Evolutionary conservation across 805 yeast genomes (phyloP), one percentile per base, ranked within the genome.

Genomic region (Saccharomycopsis sp.): DNA sequence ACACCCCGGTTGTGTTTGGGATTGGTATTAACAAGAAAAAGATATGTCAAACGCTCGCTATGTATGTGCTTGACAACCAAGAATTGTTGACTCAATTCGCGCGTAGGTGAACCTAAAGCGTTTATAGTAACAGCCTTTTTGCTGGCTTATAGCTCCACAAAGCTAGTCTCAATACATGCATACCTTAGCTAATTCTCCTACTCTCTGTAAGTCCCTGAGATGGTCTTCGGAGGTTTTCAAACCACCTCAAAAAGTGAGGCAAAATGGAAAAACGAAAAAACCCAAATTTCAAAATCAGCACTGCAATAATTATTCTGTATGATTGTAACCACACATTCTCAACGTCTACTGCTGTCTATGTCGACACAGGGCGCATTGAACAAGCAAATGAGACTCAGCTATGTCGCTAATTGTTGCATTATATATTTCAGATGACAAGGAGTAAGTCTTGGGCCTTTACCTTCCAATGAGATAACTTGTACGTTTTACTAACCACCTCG

Each of bases 361-460:
- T 29, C 5, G 12, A 7, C 37, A 29, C 37, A 29, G n/a, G n/a
- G n/a, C n/a, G n/a, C n/a, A n/a, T n/a, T n/a, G n/a, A 29, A 29
- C 37, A 29, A 29, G 12, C 37, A 29, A 7, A 29, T 29, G 37
- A 29, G 5, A 29, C 5, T 12, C 37, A 44, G 16, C 16, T 37
- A 70, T 70, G 73, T 65, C 71, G 61, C 61, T 70, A 14, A 69
- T 74, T 54, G 74, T 70, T 55, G 77, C 76, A 23, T 63, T 75
- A 20, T 75, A 73, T 58, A 68, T 75, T 7, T 67, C 75, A 24
- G 79, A 75, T 63, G 69, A 70, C 52, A 71, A 69, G 59, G 76
- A 74, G 75, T 73, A 62, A 29, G 73, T 66, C 34, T 34, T 12
- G 41, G 23, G 20, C 21, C 37, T 21, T 5, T 20, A 1, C 21